Evolutionary conservation across 192 early-diverging fungal genomes (phyloP).

Genomic region (Coemansia brasiliensis): DNA sequence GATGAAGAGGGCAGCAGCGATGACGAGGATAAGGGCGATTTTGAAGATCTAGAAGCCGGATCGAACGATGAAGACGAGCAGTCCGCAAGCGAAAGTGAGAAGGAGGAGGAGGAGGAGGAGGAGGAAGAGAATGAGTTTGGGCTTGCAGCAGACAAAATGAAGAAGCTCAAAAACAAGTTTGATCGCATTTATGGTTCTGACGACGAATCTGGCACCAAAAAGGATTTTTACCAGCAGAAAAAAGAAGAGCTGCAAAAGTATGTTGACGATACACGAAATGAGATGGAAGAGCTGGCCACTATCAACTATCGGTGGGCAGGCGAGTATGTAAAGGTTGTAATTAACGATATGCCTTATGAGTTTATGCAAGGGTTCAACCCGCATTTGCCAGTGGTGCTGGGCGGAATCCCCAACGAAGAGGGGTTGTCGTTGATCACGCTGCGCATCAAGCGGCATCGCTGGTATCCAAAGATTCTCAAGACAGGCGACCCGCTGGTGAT

Average conservation of each 20-base stretch:
- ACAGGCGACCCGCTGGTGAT: slow-evolving; percentile 97
- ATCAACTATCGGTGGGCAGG: slow-evolving; percentile 94
- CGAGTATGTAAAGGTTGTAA: slow-evolving; percentile 87
- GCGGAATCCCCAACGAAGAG: slow-evolving; percentile 86
- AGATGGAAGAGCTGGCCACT: slow-evolving; percentile 85
- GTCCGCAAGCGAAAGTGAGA: slow-evolving; percentile 26
- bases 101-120: slow-evolving; percentile 52
- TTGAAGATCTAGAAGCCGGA: slow-evolving; percentile 28
- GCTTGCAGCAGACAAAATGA: slow-evolving; percentile 76
- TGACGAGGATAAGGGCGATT: slow-evolving; percentile 51
- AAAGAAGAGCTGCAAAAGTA: slow-evolving; percentile 90
- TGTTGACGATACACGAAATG: slow-evolving; percentile 74
- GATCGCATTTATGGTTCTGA: slow-evolving; percentile 83
- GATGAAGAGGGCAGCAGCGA: slow-evolving; percentile 33
- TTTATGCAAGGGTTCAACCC: slow-evolving; percentile 94
- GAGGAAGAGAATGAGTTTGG: slow-evolving; percentile 61
- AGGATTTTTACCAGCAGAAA: slow-evolving; percentile 82
- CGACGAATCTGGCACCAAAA: slow-evolving; percentile 68
- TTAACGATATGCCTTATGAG: slow-evolving; percentile 91
- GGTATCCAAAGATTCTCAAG: slow-evolving; percentile 94
- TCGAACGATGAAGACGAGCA: slow-evolving; percentile 54
- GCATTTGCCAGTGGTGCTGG: slow-evolving; percentile 85
- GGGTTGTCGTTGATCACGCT: slow-evolving; percentile 93
- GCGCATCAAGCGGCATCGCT: slow-evolving; percentile 96
- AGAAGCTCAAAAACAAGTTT: slow-evolving; percentile 90